A percentile compares a stretch with the other conserved stretches of the same genome.
Conservation (phyloP, 495 filamentous ascomycete genomes). For the Aeminium ludgeri region DNA sequence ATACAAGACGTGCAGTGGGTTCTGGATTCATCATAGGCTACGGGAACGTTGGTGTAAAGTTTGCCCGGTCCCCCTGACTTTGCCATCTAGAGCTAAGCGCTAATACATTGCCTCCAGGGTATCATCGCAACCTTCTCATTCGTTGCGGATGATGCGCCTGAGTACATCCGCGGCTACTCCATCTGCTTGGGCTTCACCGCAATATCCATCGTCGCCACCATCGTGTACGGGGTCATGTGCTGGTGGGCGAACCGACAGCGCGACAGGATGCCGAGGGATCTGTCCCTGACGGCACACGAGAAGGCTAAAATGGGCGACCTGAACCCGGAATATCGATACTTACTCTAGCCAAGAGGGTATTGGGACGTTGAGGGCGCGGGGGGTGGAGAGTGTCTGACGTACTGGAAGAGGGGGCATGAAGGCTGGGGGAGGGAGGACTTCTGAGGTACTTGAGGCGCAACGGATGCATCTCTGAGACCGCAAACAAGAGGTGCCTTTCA, state of each 20-base stretch:
- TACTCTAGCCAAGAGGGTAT: too few species aligned
- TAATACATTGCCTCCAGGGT: conserved; percentile 48
- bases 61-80: not conserved
- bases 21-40: conserved; percentile 69
- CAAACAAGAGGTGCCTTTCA: too few species aligned
- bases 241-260: conserved; percentile 49
- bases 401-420: too few species aligned
- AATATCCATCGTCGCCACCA: conserved; percentile 43
- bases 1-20: conserved; percentile 51
- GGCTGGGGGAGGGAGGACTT: too few species aligned
- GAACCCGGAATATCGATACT: conserved; percentile 46
- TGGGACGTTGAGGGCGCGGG: too few species aligned
- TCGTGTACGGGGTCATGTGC: conserved; percentile 43
- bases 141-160: conserved; percentile 48
- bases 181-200: conserved; percentile 63
- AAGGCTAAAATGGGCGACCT: conserved; percentile 57
- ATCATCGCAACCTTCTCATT: conserved; percentile 84
- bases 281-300: conserved; percentile 51
- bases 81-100: not conserved
- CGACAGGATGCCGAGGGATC: conserved; percentile 32
- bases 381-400: too few species aligned
- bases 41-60: not conserved
- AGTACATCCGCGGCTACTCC: conserved; percentile 56
- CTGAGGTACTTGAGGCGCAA: too few species aligned
- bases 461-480: too few species aligned